Base-by-base conservation (phyloP, 2,329 filamentous ascomycete species). In the Colletotrichum sp. region DNA sequence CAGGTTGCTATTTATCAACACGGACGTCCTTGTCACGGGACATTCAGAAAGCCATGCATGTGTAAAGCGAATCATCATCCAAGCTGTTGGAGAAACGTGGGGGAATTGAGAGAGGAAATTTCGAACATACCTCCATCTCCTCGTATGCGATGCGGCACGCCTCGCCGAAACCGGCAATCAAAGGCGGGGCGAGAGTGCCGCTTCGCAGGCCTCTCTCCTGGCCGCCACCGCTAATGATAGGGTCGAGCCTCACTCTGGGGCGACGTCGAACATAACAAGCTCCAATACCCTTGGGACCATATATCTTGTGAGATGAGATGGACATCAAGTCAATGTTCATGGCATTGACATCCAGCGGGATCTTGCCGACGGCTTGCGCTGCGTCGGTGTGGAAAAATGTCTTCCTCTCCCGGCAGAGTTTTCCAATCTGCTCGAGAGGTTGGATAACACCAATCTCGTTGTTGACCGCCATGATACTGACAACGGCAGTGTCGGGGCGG, bases 391-490 rank as follows among this genome's bases (percentile, higher is more conserved):
- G 97, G 91, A 99, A 99, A 86, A 98, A 99, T 60, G 98, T 89
- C 88, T 98, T 98, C 85, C 95, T 97, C 70, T 92, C 91, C 66
- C 97, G 93, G 85, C 97, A 99, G 16, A 99, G 88, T 85, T 94
- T 94, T 81, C 97, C 97, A 83, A 99, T 99, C 87, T 98, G 92
- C 80, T 95, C 94, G 74, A 99, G 87, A 1, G 97, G 97, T 85
- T 99, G 97, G 74, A 99, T 97, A n/a, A 99, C 97, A 82, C 97
- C 97, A 81, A 99, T 98, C 87, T 99, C 97, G 85, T 99, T 99
- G 89, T 99, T 99, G 81, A 99, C 97, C 1, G 97, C 93, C 97
- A 99, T 99, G 85, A 99, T 95, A 83, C 96, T 98, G 85, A 98
- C 96, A 34, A 99, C 88, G 58, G 92, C 93, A 16, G 97, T 99